Percentiles rank a stretch among this genome's conserved stretches.
These are phyloP conservation scores for Fusarium palustre DNA, from an alignment of 2,329 filamentous ascomycete species.

Conservation along the genomic window DNA sequence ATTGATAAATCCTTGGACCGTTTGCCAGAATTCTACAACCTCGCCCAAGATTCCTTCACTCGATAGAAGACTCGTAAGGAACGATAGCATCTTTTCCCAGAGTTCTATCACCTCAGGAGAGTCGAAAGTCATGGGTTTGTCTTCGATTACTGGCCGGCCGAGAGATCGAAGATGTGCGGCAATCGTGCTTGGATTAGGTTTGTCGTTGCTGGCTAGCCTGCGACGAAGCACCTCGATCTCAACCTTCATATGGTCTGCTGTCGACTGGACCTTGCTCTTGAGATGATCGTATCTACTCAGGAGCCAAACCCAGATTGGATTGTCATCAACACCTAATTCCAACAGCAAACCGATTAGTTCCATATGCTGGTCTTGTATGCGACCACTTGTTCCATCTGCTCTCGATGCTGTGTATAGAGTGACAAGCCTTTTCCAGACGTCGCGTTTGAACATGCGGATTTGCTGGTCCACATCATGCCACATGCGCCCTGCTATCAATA, in stretches of 20 bases:
- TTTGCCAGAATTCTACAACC: constrained; percentile 94
- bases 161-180: constrained; percentile 82
- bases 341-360: constrained; percentile 88
- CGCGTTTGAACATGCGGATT: constrained; percentile 86
- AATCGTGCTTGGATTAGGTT: constrained; percentile 74
- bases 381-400: constrained; percentile 59
- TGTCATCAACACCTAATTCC: constrained; percentile 95
- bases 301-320: constrained; percentile 97
- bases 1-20: constrained; percentile 87
- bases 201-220: constrained; percentile 78
- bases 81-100: constrained; percentile 88
- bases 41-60: constrained; percentile 86
- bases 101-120: constrained; percentile 84
- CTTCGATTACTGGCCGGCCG: constrained; percentile 73
- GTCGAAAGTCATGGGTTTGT: constrained; percentile 75
- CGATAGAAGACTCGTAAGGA: constrained; percentile 80
- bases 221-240: constrained; percentile 93
- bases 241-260: constrained; percentile 86
- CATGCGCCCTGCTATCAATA: constrained; percentile 90
- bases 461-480: constrained; percentile 95
- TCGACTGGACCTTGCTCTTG: constrained; percentile 83
- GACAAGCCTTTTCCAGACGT: constrained; percentile 85
- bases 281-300: constrained; percentile 89
- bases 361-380: constrained; percentile 85
- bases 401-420: constrained; percentile 71